phyloP scores from a whole-genome alignment of 805 yeast species.

The Blastobotrys attinorum region DNA sequence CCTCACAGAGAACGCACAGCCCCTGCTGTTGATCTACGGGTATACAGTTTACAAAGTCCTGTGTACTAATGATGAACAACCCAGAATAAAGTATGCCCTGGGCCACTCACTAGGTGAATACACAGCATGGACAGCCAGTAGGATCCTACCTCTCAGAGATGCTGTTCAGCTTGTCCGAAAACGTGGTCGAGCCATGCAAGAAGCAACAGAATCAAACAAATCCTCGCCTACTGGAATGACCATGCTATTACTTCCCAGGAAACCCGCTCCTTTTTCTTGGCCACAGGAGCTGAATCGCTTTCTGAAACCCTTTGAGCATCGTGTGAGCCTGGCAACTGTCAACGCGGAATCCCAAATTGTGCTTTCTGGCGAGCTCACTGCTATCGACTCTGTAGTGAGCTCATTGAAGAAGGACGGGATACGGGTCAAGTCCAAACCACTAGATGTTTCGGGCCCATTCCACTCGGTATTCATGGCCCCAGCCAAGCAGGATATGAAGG shows the following conservation, averaged over 20 bases:
- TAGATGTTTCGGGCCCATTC: conserved; percentile 46
- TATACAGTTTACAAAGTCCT: conserved; percentile 27
- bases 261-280: too few relatives aligned
- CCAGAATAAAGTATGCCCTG: conserved; percentile 21
- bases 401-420: conserved; percentile 16
- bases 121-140: conserved; percentile 36
- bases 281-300: too few relatives aligned
- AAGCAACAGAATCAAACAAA: conserved; percentile 20
- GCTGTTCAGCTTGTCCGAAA: conserved; percentile 38
- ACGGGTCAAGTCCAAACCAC: conserved; percentile 23
- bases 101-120: conserved; percentile 51
- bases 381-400: conserved; percentile 24
- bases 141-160: conserved; percentile 28
- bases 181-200: conserved; percentile 40
- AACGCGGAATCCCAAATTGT: conserved; percentile 39
- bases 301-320: too few relatives aligned
- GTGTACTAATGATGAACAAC: conserved; percentile 14
- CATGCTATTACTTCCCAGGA: conserved; percentile 3
- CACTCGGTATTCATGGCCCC: conserved; percentile 35
- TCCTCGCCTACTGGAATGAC: conserved; percentile 11
- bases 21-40: conserved; percentile 41
- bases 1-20: conserved; percentile 44
- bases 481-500: conserved; percentile 31
- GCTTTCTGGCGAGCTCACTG: conserved; percentile 34
- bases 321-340: conserved; percentile 38